A percentile compares a stretch with the other conserved stretches of the same genome.
phyloP scores from a whole-genome alignment of 1,284 basidiomycete genomes.

The Cryptococcus amylolentus region DNA sequence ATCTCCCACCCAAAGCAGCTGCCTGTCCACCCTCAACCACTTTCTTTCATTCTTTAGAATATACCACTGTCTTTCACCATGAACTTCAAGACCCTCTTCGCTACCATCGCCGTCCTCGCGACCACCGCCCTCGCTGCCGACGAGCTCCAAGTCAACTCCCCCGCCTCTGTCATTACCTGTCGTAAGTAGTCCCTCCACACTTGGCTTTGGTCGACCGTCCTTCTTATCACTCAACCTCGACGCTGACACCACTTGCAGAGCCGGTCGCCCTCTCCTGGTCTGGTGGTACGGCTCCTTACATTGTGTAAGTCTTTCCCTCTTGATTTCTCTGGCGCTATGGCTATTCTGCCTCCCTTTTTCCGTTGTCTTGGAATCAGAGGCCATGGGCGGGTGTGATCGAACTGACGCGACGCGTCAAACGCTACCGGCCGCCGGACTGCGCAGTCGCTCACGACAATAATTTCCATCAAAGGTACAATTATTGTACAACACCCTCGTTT shows the following conservation, averaged over 20 bases:
- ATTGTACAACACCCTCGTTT: neutral
- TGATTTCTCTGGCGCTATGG: too few relatives aligned
- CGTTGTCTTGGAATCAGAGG: too few relatives aligned
- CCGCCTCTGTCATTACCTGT: conserved; percentile 51
- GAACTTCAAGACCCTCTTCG: conserved; percentile 21
- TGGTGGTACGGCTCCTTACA: conserved; percentile 62
- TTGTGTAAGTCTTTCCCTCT: conserved; percentile 48
- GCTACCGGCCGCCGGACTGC: too few relatives aligned
- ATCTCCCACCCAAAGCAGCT: too few relatives aligned
- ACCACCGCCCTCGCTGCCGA: conserved; percentile 48
- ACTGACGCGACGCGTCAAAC: too few relatives aligned
- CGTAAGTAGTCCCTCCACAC: conserved; percentile 21
- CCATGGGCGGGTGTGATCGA: too few relatives aligned
- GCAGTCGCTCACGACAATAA: neutral
- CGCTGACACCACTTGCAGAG: conserved; percentile 14
- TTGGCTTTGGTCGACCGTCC: too few relatives aligned
- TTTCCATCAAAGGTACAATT: neutral
- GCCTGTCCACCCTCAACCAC: neutral
- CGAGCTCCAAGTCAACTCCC: conserved; percentile 59
- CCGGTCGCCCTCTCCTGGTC: conserved; percentile 55
- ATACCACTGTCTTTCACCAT: conserved; percentile 14
- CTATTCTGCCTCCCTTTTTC: too few relatives aligned
- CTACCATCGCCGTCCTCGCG: conserved; percentile 19
- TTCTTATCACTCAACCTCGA: too few relatives aligned
- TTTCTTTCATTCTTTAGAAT: conserved; percentile 1